These are phyloP conservation scores for Geotrichum candidum DNA, from an alignment of 1,139 yeast species.

Conservation along the genomic window DNA sequence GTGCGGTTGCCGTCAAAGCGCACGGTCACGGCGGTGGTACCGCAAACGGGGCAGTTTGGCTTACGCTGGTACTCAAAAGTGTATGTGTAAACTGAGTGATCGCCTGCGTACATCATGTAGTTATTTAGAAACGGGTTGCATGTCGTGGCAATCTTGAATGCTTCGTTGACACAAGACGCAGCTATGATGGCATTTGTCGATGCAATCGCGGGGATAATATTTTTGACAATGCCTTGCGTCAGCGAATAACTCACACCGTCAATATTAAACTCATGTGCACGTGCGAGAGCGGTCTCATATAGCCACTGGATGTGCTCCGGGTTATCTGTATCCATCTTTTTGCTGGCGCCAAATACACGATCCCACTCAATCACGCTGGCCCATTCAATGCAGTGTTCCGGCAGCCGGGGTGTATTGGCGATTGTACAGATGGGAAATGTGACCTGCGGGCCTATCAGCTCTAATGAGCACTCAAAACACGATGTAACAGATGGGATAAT, in stretches of 20 bases:
- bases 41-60: constrained; percentile 71
- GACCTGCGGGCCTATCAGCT: constrained; percentile 61
- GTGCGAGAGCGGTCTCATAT: constrained; percentile 45
- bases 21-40: constrained; percentile 40
- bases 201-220: constrained; percentile 90
- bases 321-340: constrained; percentile 60
- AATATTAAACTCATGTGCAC: constrained; percentile 66
- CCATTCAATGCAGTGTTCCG: constrained; percentile 95
- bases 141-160: constrained; percentile 67
- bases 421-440: constrained; percentile 91
- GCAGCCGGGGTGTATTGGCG: constrained; percentile 86
- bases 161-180: constrained; percentile 86
- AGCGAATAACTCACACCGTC: constrained; percentile 62
- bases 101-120: constrained; percentile 84
- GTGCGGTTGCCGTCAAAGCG: constrained; percentile 41
- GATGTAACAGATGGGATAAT: constrained; percentile 79
- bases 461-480: constrained; percentile 89
- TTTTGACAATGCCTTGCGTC: constrained; percentile 84
- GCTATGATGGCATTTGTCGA: constrained; percentile 92
- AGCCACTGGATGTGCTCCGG: constrained; percentile 66
- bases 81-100: constrained; percentile 68
- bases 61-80: constrained; percentile 59
- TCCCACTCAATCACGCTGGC: constrained; percentile 79
- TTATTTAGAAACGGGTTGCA: constrained; percentile 65
- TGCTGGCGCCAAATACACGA: constrained; percentile 39